Evolutionary conservation across 108 stramenopile species (phyloP), one percentile per base, ranked within the genome.

Genomic region (Cyclotella atomus): DNA sequence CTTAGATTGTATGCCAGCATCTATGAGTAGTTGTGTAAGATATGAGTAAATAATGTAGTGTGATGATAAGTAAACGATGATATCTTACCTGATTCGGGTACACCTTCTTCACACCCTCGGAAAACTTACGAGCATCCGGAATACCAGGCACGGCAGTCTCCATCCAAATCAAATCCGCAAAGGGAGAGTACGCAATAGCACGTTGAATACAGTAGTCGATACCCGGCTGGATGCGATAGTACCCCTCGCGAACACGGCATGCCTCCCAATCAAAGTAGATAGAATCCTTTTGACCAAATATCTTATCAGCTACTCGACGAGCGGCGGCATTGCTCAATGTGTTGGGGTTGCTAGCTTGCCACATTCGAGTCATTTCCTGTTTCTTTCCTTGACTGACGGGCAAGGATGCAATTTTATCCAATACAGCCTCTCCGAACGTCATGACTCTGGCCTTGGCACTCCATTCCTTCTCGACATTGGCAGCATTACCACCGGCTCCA

Each of bases 81-180:
- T 5, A 23, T 53, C 52, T 53, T 53, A 53, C 52, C 52, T 57
- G 56, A 32, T 95, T 82, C 9, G 97, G 96, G 46, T 69, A 70
- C 20, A 81, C 84, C 38, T 79, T 75, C 70, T 84, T 86, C 6
- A 92, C 90, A 69, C 91, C 91, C 25, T 88, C 79, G 45, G 84
- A 84, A 65, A 92, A 95, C 61, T 89, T 86, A 52, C 79, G 81
- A 17, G 94, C 94, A 71, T 92, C 94, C 0, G 82, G 71, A 66
- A 95, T 88, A n/a, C 83, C 86, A 24, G 94, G 91, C 38, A 80
- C 86, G 38, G 75, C 86, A 25, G 96, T 97, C 79, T 98, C 97
- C 96, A 97, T 97, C 97, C 97, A 98, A 71, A 98, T 92, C 41
- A 97, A 77, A 71, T 98, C 97, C 27, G 87, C 86, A 65, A 94